Evolutionary conservation across 768 basidiomycete genomes (phyloP).

Genomic region (Galerina marginata): DNA sequence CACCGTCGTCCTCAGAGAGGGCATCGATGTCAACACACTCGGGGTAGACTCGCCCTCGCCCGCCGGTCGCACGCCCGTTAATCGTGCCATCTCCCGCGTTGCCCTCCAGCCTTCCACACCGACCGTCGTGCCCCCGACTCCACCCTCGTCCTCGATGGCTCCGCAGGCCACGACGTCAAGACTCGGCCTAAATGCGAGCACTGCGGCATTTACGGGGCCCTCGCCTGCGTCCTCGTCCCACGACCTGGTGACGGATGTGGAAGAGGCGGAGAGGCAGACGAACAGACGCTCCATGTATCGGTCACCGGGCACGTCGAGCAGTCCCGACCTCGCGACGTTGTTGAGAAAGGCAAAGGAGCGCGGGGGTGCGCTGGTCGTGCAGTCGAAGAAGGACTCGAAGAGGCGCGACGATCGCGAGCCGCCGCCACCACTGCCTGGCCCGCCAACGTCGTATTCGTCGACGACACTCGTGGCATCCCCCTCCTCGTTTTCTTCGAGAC

Average conservation of each 20-base stretch:
- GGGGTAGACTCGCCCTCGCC: slow-evolving; percentile 54
- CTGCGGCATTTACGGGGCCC: slow-evolving; percentile 28
- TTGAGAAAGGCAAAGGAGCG: slow-evolving; percentile 82
- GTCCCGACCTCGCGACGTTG: slow-evolving; percentile 89
- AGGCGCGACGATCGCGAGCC: slow-evolving; percentile 24
- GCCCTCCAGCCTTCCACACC: slow-evolving; percentile 61
- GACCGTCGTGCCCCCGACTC: slow-evolving; percentile 70
- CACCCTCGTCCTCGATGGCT: slow-evolving; percentile 41
- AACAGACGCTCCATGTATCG: slow-evolving; percentile 88
- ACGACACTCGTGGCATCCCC: slow-evolving; percentile 22
- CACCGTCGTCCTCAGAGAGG: slow-evolving; percentile 74
- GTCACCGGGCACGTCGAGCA: slow-evolving; percentile 87
- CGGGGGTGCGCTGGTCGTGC: slow-evolving; percentile 45
- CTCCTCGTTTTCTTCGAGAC: slow-evolving; percentile 30
- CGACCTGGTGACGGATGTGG: slow-evolving; percentile 68
- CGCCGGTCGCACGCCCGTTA: slow-evolving; percentile 45
- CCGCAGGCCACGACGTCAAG: slow-evolving; percentile 17
- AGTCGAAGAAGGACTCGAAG: slow-evolving; percentile 17
- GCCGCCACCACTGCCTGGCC: slow-evolving; percentile 15
- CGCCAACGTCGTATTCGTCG: slow-evolving; percentile 19
- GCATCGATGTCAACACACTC: slow-evolving; percentile 69
- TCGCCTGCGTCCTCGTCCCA: slow-evolving; percentile 60
- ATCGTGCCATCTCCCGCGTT: slow-evolving; percentile 30
- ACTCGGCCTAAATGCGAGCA: slow-evolving; percentile 11
- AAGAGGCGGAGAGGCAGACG: slow-evolving; percentile 71